Conservation (phyloP, 441 rosid species). For the Sinapis alba region DNA sequence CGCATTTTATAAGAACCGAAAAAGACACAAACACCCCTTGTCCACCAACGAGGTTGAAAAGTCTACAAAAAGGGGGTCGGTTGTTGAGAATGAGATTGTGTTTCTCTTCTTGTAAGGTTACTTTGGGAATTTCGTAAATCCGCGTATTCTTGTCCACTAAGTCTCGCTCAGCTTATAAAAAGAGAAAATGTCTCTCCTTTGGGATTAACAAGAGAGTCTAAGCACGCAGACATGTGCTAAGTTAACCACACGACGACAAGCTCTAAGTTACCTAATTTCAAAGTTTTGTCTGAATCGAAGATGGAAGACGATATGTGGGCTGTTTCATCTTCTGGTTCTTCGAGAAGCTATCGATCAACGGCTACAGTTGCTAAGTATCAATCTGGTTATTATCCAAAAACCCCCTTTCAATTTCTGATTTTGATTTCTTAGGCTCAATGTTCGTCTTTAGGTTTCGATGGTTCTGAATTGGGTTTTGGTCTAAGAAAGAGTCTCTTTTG, state of each 20-base stretch:
- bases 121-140: not conserved
- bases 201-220: not conserved
- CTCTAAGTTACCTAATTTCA: not conserved
- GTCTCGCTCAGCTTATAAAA: conserved; percentile 23
- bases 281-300: conserved; percentile 1
- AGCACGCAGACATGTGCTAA: conserved; percentile 25
- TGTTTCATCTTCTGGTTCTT: conserved; percentile 36
- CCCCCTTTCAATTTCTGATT: not conserved
- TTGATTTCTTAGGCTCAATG: conserved; percentile 25
- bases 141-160: conserved; percentile 34
- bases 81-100: not conserved
- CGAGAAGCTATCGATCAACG: conserved; percentile 33
- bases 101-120: not conserved
- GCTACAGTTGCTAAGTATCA: conserved; percentile 30
- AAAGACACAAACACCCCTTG: conserved; percentile 21
- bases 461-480: conserved; percentile 31
- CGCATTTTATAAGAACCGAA: not conserved
- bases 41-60: not conserved
- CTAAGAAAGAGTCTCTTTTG: conserved; percentile 34
- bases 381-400: conserved; percentile 2
- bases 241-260: conserved; percentile 15
- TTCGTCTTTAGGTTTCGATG: conserved; percentile 42
- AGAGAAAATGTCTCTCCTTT: not conserved
- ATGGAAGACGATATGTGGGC: conserved; percentile 40
- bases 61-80: conserved; percentile 9